Conservation (phyloP, 148 eudicot genomes). For the Talinum fruticosum region DNA sequence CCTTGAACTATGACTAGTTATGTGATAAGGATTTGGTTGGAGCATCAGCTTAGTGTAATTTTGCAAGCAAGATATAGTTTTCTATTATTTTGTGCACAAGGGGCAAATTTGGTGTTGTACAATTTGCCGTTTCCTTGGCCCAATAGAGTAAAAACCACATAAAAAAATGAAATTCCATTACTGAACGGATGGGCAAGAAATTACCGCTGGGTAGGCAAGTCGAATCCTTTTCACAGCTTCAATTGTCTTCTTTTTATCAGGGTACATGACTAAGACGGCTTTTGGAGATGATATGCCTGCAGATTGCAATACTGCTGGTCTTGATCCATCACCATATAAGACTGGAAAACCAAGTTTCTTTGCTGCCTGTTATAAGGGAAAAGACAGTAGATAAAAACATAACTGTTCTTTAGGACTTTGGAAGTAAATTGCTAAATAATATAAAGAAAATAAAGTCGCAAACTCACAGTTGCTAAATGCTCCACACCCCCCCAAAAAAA, state of each 20-base stretch:
- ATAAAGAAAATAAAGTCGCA: too few species aligned
- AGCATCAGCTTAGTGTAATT: too few species aligned
- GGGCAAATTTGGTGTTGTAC: not conserved
- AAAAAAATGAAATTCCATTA: not conserved
- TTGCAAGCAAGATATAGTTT: too few species aligned
- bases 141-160: not conserved
- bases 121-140: not conserved
- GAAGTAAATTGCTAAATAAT: not conserved
- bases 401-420: not conserved
- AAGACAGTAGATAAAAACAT: not conserved
- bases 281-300: slow-evolving; percentile 90
- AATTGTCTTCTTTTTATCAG: slow-evolving; percentile 56
- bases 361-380: slow-evolving; percentile 47
- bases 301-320: slow-evolving; percentile 81
- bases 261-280: slow-evolving; percentile 95
- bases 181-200: slow-evolving; percentile 1
- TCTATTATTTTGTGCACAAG: not conserved
- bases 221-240: slow-evolving; percentile 92
- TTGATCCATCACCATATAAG: slow-evolving; percentile 93
- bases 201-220: slow-evolving; percentile 79
- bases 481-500: not conserved
- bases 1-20: too few species aligned
- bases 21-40: too few species aligned
- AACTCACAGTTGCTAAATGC: too few species aligned
- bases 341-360: slow-evolving; percentile 88